These are phyloP conservation scores for Pythium phragmiticola DNA, from an alignment of 352 stramenopile species.

Conservation along the genomic window DNA sequence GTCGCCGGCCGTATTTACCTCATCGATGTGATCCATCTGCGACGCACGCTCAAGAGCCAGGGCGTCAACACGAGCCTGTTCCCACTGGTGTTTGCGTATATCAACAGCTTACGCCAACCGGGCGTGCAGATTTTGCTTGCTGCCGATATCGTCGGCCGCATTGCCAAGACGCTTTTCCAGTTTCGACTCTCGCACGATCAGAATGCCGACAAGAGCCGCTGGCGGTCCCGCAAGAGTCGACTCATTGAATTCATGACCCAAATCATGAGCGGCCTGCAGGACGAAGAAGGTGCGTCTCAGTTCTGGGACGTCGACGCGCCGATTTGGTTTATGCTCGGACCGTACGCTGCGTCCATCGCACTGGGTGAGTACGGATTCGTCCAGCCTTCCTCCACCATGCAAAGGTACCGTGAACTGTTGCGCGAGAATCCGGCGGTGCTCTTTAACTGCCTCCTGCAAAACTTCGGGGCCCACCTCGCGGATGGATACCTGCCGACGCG, in stretches of 20 bases:
- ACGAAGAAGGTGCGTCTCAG: slow-evolving; percentile 37
- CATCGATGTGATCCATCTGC: slow-evolving; percentile 62
- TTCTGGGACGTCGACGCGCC: slow-evolving; percentile 77
- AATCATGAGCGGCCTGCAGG: slow-evolving; percentile 60
- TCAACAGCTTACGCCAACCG: slow-evolving; percentile 41
- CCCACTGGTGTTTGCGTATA: slow-evolving; percentile 57
- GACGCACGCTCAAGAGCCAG: slow-evolving; percentile 51
- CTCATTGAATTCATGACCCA: slow-evolving; percentile 67
- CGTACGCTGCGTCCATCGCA: slow-evolving; percentile 54
- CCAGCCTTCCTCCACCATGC: slow-evolving; percentile 27
- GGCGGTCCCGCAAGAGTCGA: slow-evolving; percentile 53
- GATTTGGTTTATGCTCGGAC: slow-evolving; percentile 60
- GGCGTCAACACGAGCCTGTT: slow-evolving; percentile 73
- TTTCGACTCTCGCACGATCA: slow-evolving; percentile 59
- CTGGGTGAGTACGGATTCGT: slow-evolving; percentile 32
- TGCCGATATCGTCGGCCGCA: slow-evolving; percentile 61
- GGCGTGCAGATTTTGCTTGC: slow-evolving; percentile 60
- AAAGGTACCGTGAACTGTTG: slow-evolving; percentile 50
- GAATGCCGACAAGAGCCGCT: slow-evolving; percentile 39
- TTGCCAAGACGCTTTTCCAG: slow-evolving; percentile 76
- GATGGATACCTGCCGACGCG: slow-evolving; percentile 53
- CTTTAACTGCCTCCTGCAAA: slow-evolving; percentile 54
- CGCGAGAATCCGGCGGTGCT: slow-evolving; percentile 56
- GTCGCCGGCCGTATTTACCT: slow-evolving; percentile 56
- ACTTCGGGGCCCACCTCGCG: slow-evolving; percentile 51